Conservation (phyloP, 371 early-diverging fungal species). For the Blakeslea trispora region DNA sequence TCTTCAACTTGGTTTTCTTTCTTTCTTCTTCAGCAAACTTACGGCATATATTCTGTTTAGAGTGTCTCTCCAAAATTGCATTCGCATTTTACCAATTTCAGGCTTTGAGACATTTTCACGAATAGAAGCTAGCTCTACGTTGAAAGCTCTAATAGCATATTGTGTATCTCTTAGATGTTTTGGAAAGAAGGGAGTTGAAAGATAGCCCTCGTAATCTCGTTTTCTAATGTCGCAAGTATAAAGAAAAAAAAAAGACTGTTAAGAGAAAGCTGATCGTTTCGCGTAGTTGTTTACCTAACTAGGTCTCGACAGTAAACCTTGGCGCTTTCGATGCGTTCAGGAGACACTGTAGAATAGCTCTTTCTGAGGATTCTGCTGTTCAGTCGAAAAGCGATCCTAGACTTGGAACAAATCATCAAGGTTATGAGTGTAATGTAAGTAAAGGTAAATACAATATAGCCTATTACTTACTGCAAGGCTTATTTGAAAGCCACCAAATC, state of each 20-base stretch:
- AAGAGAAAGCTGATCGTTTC: background rate
- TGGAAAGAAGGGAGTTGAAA: constrained; percentile 78
- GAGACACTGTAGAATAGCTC: constrained; percentile 5
- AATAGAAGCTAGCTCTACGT: constrained; percentile 82
- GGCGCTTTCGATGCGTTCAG: constrained; percentile 27
- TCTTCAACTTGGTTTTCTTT: no score
- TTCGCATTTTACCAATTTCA: constrained; percentile 77
- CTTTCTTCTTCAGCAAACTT: no score
- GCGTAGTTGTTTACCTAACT: constrained; percentile 35
- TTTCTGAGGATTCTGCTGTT: background rate
- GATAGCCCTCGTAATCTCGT: constrained; percentile 79
- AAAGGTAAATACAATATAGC: background rate
- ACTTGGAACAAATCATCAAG: background rate
- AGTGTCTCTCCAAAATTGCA: constrained; percentile 83
- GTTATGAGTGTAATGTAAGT: constrained; percentile 6
- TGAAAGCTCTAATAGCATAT: constrained; percentile 86
- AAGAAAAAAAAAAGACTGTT: background rate
- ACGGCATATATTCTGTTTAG: constrained; percentile 73
- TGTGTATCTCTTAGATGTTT: constrained; percentile 56
- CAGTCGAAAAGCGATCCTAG: background rate
- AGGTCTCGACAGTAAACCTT: constrained; percentile 42
- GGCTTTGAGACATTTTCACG: constrained; percentile 72
- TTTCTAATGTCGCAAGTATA: constrained; percentile 32
- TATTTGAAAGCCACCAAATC: background rate
- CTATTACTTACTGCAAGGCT: background rate